Base-by-base conservation (phyloP, 1,139 yeast species). In the Suzukiozyma palmioleophila region DNA sequence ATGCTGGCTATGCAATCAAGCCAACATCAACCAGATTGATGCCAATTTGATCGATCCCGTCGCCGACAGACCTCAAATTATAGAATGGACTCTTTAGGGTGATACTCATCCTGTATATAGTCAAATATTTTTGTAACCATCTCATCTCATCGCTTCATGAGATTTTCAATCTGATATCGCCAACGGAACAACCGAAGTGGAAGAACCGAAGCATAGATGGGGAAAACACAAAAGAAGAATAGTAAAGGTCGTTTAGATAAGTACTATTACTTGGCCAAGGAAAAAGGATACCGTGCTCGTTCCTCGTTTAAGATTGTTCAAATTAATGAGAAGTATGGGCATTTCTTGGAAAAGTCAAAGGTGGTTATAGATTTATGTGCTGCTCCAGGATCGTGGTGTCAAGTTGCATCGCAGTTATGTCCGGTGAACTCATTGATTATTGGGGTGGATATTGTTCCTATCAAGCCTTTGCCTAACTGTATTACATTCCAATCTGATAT, bases 351-450 rank as follows among this genome's bases (percentile, higher is more conserved):
- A 56, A 85, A 86, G 62, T 89, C 97, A n/a, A 92, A 88, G 63
- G 97, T 92, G 34, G 96, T 92, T 33, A 87, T 92, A 41, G 99
- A 92, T 77, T 73, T 92, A 52, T 92, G 99, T 84, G 97, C 98
- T 42, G 98, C 98, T 3, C 98, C 99, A 26, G 99, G 99, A 43
- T 89, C 97, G 3, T 92, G 98, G 97, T 92, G 98, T 75, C 99
- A 92, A 66, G 98, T 94, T 33, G 98, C 98, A 1, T 81, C 95
- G 3, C 88, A 88, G 47, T 65, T 88, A 43, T 90, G 97, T 66
- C 97, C 97, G 2, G 71, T 90, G 7, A 89, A 89, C 62, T 88
- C 97, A 1, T 73, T 92, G 50, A 90, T 92, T 54, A 88, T 92
- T 42, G 99, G 98, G 60, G 98, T 94, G 26, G 99, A 92, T 77